Base-by-base conservation (phyloP, 768 basidiomycete species). In the Mycena rosella region DNA sequence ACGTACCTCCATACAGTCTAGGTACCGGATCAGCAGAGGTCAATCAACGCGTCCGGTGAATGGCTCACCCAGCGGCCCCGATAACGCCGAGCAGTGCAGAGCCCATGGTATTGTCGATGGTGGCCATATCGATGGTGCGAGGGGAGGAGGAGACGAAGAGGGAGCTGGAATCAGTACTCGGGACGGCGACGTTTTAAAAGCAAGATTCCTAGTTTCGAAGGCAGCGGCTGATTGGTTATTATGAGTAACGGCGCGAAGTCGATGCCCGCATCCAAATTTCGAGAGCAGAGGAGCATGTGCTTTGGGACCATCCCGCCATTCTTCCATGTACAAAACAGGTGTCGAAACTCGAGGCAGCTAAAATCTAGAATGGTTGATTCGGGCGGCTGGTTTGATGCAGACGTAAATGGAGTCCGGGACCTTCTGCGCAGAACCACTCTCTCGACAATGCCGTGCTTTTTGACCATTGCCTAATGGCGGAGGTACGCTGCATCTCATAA, bases 1-100 rank as follows among this genome's bases (percentile, higher is more conserved):
- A 68, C 73, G n/a, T 79, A 86, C 87, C 86, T 78, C 87, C 87
- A 63, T 87, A 88, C 59, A 88, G 73, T 61, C 85, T 87, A 64
- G 14, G 49, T 44, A 52, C 66, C 20, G 56, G 53, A 26, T 55
- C 27, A 55, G 30, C 24, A 34, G 14, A 40, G 38, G 38, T 44
- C 24, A 59, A 45, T 34, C 40, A 30, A 18, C 3, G 27, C 53
- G 34, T 29, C 45, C n/a, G 17, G 22, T 45, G 30, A 49, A 57
- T 29, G 47, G 47, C 69, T 14, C 48, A 70, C 69, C 69, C 65
- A 34, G 72, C 66, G 10, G 72, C 69, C 32, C 57, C 52, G 26
- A 71, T 64, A 36, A 64, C 63, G 13, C 70, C 66, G 24, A 71
- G 47, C 53, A 71, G 29, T 15, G 59, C 55, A 45, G 53, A 56